A percentile compares a stretch with the other conserved stretches of the same genome.
These are phyloP conservation scores for Daldinia loculata DNA, from an alignment of 495 filamentous ascomycete species.

Conservation along the genomic window DNA sequence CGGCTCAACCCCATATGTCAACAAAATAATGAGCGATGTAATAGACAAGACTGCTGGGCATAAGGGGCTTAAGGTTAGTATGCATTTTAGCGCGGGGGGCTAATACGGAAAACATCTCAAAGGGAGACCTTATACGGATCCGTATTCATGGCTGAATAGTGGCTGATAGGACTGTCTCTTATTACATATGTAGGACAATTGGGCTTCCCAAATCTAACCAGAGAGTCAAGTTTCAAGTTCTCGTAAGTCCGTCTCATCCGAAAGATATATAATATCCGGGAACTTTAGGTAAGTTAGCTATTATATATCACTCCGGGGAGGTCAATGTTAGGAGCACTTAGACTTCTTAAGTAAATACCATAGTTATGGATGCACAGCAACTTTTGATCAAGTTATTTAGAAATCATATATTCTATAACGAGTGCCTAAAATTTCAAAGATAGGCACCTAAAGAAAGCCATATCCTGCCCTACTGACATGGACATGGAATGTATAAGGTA, in stretches of 20 bases:
- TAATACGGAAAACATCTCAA: background rate
- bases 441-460: too few species aligned
- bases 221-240: background rate
- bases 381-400: too few species aligned
- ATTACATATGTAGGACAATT: background rate
- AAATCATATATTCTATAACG: too few species aligned
- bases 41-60: background rate
- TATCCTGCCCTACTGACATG: too few species aligned
- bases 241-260: background rate
- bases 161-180: background rate
- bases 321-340: background rate
- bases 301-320: background rate
- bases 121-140: background rate
- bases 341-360: background rate
- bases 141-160: background rate
- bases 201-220: background rate
- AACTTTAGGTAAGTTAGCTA: background rate
- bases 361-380: too few species aligned
- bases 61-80: background rate
- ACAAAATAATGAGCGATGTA: background rate
- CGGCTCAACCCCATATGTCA: conserved; percentile 3
- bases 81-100: background rate
- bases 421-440: too few species aligned
- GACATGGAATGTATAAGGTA: too few species aligned
- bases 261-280: background rate